Evolutionary conservation across 2,329 filamentous ascomycete genomes (phyloP), one percentile per base, ranked within the genome.

Genomic region (Penicillium sp.): DNA sequence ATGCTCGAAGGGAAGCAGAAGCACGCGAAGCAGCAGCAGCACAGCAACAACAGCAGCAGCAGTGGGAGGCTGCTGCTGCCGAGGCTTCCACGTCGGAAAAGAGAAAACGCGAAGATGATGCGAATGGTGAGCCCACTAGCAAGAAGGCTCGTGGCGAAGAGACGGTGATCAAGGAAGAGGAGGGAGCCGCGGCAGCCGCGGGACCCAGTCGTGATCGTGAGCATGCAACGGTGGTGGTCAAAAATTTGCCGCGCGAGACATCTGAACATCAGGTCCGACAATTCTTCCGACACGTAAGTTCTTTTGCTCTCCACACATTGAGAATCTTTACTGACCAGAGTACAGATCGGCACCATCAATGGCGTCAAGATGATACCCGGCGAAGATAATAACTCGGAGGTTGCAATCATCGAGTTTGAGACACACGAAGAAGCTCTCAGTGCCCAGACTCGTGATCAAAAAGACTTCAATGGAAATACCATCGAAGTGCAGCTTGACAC

Each of bases 341-440:
- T 11, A 18, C 31, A 64, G 52, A 94, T 90, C 59, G 93, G 93
- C 10, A 84, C 82, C 32, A 86, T 96, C 62, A 87, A 89, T 59
- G 84, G 84, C 52, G 73, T 96, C 26, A 85, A 81, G 36, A 73
- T 91, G 42, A 74, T 86, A 26, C 74, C 74, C 27, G 83, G 88
- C 35, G 68, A 77, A 2, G 76, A 82, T 38, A 74, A 73, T n/a
- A 70, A 78, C 37, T 80, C 82, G 1, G 72, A 82, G 11, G 83
- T 83, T 3, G 89, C 89, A 1, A 74, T 93, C 37, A 82, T 98
- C 40, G 93, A 98, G 66, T 96, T 97, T 58, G 82, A 85, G 49
- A 79, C 82, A 0, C 75, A 81, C 4, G 87, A 95, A 45, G 90
- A 96, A 56, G 89, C 88, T 6, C 76, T 84, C 42, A 85, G 87